phyloP scores from a whole-genome alignment of 257 asterid genomes.

The Galeopsis tetrahit region DNA sequence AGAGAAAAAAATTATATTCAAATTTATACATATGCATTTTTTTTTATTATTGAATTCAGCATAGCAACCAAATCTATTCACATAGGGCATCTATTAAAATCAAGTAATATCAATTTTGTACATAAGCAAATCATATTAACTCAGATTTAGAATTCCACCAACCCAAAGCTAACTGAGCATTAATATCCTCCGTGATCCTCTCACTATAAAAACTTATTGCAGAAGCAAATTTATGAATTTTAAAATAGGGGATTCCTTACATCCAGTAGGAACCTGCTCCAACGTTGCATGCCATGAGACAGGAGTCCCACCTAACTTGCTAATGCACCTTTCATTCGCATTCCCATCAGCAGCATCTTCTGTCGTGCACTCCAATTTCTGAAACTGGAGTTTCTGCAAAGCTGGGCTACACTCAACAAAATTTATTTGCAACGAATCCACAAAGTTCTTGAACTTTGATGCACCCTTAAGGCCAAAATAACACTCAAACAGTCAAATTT shows the following conservation, averaged over 20 bases:
- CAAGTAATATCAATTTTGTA: not conserved
- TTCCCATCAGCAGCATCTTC: conserved; percentile 48
- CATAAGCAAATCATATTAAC: not conserved
- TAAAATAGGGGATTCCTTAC: conserved; percentile 52
- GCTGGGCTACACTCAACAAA: conserved; percentile 96
- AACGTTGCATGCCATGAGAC: conserved; percentile 90
- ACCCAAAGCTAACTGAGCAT: conserved; percentile 2
- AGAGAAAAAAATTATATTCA: not conserved
- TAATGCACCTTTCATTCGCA: conserved; percentile 46
- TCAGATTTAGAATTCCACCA: conserved; percentile 9
- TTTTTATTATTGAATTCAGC: not conserved
- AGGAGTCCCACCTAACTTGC: conserved; percentile 70
- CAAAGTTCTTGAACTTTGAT: conserved; percentile 78
- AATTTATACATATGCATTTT: too few species aligned
- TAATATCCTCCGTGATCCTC: conserved; percentile 6
- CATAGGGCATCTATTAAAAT: not conserved
- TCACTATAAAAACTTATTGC: not conserved
- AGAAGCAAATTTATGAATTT: conserved; percentile 26
- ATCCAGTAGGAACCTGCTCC: conserved; percentile 90
- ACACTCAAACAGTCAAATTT: conserved; percentile 18
- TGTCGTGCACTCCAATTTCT: conserved; percentile 67
- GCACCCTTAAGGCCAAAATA: conserved; percentile 53
- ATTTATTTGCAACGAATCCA: conserved; percentile 75
- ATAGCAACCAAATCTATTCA: not conserved
- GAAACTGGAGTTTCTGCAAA: conserved; percentile 72